Evolutionary conservation across 2,329 filamentous ascomycete species (phyloP), one percentile per base, ranked within the genome.

Genomic region (Scorias spongiosa): DNA sequence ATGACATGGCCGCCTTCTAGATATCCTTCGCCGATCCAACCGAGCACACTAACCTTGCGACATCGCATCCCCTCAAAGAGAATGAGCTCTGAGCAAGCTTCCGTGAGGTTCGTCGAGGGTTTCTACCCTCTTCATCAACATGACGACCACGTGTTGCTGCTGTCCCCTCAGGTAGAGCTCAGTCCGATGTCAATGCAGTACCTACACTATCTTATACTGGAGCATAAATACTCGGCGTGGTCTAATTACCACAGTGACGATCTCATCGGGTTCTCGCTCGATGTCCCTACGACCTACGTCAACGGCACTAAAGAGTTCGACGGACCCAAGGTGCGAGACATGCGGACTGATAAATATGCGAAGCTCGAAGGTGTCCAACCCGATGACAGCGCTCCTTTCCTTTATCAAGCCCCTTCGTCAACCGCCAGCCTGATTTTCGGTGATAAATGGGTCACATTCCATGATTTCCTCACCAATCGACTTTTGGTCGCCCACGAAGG

Each of bases 101-200:
- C 85, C 0, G 68, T 81, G 12, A 78, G 81, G 18, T 84, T 89
- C 46, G 66, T 94, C 5, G 88, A 96, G 64, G 82, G 84, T 0
- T 94, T 93, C 60, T 96, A 87, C 71, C 88, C 91, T 2, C 65
- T 68, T 2, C 69, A 77, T 46, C 69, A 77, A 5, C 58, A 62
- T 2, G 63, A 76, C 42, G 80, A 80, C 9, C 86, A 95, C 59
- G 75, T 94, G 2, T 70, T 98, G n/a, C 65, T 95, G 2, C 72
- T 98, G 5, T 88, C 86, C 5, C 77, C 88, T 1, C 79, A 93
- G 51, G 75, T 74, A 1, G 84, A 96, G 59, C 64, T 96, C 0
- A 83, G 84, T 1, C 78, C 80, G 1, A 74, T 83, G 1, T 96
- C 86, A 58, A 89, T 82, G 49, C 85, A 94, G 49, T 94, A 91